Evolutionary conservation across 2,329 filamentous ascomycete genomes (phyloP), one percentile per base, ranked within the genome.

Genomic region (Hawksworthiomyces lignivorus): DNA sequence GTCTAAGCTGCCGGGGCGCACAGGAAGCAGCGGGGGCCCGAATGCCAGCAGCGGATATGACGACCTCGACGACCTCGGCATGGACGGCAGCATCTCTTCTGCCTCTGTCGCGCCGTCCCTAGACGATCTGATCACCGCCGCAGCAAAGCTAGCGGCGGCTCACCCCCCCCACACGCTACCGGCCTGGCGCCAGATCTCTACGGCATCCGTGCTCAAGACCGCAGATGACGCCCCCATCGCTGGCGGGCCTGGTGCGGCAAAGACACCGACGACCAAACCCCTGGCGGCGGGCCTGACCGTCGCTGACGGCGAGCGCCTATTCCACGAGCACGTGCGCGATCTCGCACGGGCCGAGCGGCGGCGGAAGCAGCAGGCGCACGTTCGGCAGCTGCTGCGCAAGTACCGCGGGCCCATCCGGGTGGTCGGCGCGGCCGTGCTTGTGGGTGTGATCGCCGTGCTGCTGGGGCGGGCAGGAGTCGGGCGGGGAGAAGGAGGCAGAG

Each of bases 201-300:
- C 62, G 7, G 75, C 75, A 45, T 96, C 89, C 58, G 87, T 87
- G 7, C 72, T 98, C 39, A 96, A 94, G 62, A 95, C 89, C 2
- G 84, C 84, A 0, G 72, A 76, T 11, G 67, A 75, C 54, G 56
- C 69, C 36, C n/a, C n/a, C n/a, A n/a, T n/a, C n/a, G n/a, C n/a
- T n/a, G n/a, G n/a, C n/a, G n/a, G n/a, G n/a, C n/a, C n/a, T n/a
- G n/a, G n/a, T n/a, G n/a, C n/a, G n/a, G 24, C 24, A 12, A 26
- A 7, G 18, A 11, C 35, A 12, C 35, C 15, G 36, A 66, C 32
- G 24, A 12, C 24, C 59, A 59, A 28, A 9, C 29, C 35, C 22
- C 8, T 43, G 29, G 68, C 75, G 36, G 59, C 68, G 6, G 59
- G 60, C 21, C 77, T 87, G 56, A 75, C 72, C 0, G 61, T 86